These are phyloP conservation scores for Cercospora brassicicola DNA, from an alignment of 2,329 filamentous ascomycete genomes.

Conservation along the genomic window DNA sequence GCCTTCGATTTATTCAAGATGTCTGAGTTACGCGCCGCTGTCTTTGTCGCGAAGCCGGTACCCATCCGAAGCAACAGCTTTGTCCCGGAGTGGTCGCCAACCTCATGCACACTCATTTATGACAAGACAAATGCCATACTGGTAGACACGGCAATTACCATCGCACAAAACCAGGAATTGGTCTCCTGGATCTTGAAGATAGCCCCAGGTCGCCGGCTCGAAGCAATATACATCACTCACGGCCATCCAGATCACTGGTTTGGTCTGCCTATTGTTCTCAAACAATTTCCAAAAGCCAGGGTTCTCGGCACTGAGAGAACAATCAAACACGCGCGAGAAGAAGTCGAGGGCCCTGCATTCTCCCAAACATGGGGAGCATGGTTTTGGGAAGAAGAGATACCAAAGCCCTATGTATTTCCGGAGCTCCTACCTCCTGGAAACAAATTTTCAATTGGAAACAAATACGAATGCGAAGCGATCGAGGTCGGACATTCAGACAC, in stretches of 20 bases:
- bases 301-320: background rate
- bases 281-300: background rate
- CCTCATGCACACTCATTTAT: background rate
- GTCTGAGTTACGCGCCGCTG: no score
- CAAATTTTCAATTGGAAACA: background rate
- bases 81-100: background rate
- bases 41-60: no score
- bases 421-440: background rate
- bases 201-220: background rate
- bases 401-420: background rate
- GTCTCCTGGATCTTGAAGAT: background rate
- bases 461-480: background rate
- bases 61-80: no score
- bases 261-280: background rate
- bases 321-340: background rate
- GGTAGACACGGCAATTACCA: background rate
- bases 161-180: background rate
- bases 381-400: background rate
- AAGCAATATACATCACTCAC: background rate
- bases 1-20: no score
- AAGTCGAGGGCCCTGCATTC: background rate
- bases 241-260: background rate
- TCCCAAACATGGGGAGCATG: background rate
- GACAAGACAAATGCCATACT: background rate
- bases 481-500: background rate